Evolutionary conservation across 2,329 filamentous ascomycete genomes (phyloP), one percentile per base, ranked within the genome.

Genomic region (Trichoderma brevicompactum): DNA sequence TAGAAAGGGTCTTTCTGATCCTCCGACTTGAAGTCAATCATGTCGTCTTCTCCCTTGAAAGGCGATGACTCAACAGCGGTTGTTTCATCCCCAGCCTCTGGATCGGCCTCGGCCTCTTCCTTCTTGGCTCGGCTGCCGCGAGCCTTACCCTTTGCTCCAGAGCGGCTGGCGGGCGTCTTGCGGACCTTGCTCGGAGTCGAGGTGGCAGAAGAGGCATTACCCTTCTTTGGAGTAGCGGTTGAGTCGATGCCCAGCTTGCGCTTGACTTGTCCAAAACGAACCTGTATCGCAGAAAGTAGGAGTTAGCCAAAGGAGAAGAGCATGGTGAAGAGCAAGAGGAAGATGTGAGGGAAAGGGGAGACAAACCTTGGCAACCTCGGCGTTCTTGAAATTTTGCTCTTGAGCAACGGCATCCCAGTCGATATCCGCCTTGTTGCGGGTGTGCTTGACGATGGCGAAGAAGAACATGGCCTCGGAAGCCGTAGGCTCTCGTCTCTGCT

Each of bases 191-290:
- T 71, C 5, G 73, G 70, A 5, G 72, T 72, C 13, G 46, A 64
- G 15, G 48, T 48, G 10, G 36, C 23, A 48, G 66, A 38, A 13
- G 54, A 41, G 7, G 61, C 17, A 43, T 38, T 60, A 67, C 72
- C 76, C 67, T 74, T 76, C 63, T 68, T 58, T 1, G 70, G 67
- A 38, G 69, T 65, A 62, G 64, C 2, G 67, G 56, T 5, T 1
- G 68, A 52, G 5, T 76, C 74, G 46, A 82, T 75, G 3, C 78
- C 78, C 0, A 81, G 74, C 73, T 83, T 82, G 52, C 76, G 74
- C 72, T 81, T 84, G 66, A 85, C 79, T 66, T 85, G 82, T 3
- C 80, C 77, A 65, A 81, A 85, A 52, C 83, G 81, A 44, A 79
- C 77, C 76, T 81, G 65, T 38, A 17, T 7, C 10, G 41, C 12